Evolutionary conservation across 2,329 filamentous ascomycete species (phyloP), one percentile per base, ranked within the genome.

Genomic region (Ceratocystis eucalypticola): DNA sequence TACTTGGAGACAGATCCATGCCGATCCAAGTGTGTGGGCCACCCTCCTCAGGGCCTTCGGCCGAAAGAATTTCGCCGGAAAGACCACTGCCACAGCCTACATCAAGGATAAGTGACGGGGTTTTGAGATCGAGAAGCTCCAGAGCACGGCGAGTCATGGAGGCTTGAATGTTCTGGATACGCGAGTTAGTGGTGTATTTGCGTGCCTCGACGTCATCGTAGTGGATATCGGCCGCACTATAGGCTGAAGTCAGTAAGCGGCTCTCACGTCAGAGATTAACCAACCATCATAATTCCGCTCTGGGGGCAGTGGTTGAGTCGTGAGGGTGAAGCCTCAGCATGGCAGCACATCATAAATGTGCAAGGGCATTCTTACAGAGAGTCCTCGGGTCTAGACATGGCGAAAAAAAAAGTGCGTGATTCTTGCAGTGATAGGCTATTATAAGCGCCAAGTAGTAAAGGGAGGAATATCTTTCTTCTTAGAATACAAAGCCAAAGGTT

Each of bases 311-410:
- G 69, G 69, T 53, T 37, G 25, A 15, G 59, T 62, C 10, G 28
- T 17, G 28, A 15, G 12, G n/a, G 41, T 2, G 15, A 15, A 22
- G 20, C 15, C 25, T n/a, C 30, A n/a, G 25, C 22, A 33, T 25
- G 44, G 45, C 22, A 37, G 55, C 15, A 37, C n/a, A 33, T 37
- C 15, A 46, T 12, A 44, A 10, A 41, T 62, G 44, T 50, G 48
- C 5, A 33, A 73, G 50, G 37, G 48, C 25, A 17, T 22, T n/a
- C 64, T 61, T 81, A 94, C 89, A 97, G 86, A 70, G 85, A 88
- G 78, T 99, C 94, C 81, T 99, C 94, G 70, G 94, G 94, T 71
- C 94, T 91, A 74, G 94, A 97, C 94, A 99, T 97, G 74, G 61
- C 87, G 78, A 64, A 17, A 45, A 46, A n/a, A 6, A 46, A 6